Evolutionary conservation across 1,284 basidiomycete species (phyloP), one percentile per base, ranked within the genome.

Genomic region (Cutaneotrichosporon cutaneum): DNA sequence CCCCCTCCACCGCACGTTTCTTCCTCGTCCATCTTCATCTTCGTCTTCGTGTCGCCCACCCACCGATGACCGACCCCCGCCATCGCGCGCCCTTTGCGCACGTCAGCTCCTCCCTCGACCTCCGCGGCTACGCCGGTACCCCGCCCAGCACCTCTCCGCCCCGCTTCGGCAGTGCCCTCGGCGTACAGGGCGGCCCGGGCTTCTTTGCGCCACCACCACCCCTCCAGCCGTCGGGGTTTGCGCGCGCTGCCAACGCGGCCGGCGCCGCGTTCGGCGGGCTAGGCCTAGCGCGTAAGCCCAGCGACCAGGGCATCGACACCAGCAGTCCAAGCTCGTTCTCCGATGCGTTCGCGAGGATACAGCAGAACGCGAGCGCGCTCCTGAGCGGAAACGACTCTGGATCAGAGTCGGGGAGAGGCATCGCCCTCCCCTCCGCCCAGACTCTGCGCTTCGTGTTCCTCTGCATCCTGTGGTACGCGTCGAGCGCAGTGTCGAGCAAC

Each of bases 401-500:
- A n/a, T n/a, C 48, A 9, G 24, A 24, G 13, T 27, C 26, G 27
- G 18, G 18, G 16, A 51, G 26, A n/a, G 27, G 48, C 13, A 18
- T 51, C 14, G 27, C 26, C 24, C 55, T 74, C 21, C 77, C 77
- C 2, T 65, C 66, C 10, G 16, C 58, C 14, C 61, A 71, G n/a
- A 77, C 76, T 1, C 61, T 79, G 48, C 70, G 73, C 26, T 81
- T 81, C 62, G 70, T 79, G 56, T 58, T 72, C 21, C 71, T 80
- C 13, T 81, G 80, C 64, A 68, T 70, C 27, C 69, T 81, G 24
- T 81, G 80, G 80, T 81, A 81, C 67, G 68, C 72, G n/a, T 69
- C 71, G n/a, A 78, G 76, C n/a, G 80, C 80, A 2, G 58, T 81
- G 7, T 79, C 77, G 2, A 78, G 75, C 58, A 81, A 81, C 60